Percentiles rank a stretch among this genome's conserved stretches.
These are phyloP conservation scores for Eucalyptus regnans DNA, from an alignment of 345 rosid genomes.

Conservation along the genomic window DNA sequence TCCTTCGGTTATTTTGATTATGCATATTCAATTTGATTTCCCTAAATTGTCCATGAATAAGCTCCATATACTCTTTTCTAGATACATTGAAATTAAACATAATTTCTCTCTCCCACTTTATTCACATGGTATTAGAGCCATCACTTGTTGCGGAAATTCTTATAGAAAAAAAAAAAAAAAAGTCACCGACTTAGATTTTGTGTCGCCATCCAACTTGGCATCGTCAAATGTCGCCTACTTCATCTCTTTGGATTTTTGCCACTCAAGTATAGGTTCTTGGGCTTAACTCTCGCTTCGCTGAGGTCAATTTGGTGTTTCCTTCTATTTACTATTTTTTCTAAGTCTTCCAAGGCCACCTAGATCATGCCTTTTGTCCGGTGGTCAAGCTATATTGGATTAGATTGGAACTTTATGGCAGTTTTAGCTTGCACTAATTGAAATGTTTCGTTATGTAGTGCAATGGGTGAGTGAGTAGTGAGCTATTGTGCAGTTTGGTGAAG, in stretches of 20 bases:
- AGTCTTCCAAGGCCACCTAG: neutral
- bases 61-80: neutral
- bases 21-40: neutral
- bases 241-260: accelerated
- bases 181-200: accelerated
- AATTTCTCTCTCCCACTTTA: neutral
- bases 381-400: neutral
- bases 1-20: neutral
- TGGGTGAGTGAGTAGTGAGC: neutral
- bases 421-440: neutral
- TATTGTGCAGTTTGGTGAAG: accelerated
- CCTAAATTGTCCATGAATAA: neutral
- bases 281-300: accelerated
- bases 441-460: accelerated
- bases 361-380: neutral
- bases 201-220: neutral
- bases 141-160: accelerated
- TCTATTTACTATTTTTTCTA: accelerated
- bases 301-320: accelerated
- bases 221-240: neutral
- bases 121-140: neutral
- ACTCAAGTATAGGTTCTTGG: neutral
- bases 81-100: neutral
- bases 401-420: accelerated
- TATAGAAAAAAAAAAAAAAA: no score